These are phyloP conservation scores for Apiotrichum akiyoshidainum DNA, from an alignment of 1,284 basidiomycete genomes.

Conservation along the genomic window DNA sequence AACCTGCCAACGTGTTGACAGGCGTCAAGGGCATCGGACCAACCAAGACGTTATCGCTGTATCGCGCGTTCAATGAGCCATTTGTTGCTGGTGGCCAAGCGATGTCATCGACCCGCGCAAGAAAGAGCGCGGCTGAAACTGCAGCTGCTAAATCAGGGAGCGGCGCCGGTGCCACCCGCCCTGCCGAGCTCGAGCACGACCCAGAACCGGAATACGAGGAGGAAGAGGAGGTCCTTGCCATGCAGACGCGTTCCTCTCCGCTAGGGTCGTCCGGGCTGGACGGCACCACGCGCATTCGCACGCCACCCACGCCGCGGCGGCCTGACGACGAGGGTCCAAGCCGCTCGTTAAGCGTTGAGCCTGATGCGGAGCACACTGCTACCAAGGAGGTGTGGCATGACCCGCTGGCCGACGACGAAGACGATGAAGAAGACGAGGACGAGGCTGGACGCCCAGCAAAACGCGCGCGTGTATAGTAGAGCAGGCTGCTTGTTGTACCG, in stretches of 20 bases:
- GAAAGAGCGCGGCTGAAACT: too few relatives aligned
- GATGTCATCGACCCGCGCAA: neutral
- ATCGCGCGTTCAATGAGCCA: constrained; percentile 55
- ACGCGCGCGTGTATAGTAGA: neutral
- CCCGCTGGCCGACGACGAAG: constrained; percentile 13
- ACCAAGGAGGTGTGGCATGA: constrained; percentile 13
- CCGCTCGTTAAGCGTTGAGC: constrained; percentile 15
- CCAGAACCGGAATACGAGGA: too few relatives aligned
- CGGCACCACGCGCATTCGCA: neutral
- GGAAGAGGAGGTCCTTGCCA: too few relatives aligned
- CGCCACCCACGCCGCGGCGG: constrained; percentile 7
- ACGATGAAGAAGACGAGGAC: constrained; percentile 8
- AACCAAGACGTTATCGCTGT: constrained; percentile 73
- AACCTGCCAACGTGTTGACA: constrained; percentile 69
- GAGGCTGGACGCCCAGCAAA: constrained; percentile 3
- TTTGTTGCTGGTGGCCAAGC: constrained; percentile 47
- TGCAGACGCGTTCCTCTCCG: too few relatives aligned
- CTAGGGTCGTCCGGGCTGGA: too few relatives aligned
- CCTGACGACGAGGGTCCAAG: constrained; percentile 6
- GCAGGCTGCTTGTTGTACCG: neutral
- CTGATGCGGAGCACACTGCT: constrained; percentile 10
- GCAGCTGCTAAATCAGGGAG: neutral
- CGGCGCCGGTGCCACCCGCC: too few relatives aligned
- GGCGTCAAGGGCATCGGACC: constrained; percentile 90
- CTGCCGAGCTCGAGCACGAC: too few relatives aligned